Evolutionary conservation across 345 rosid genomes (phyloP).

Genomic region (Lumnitzera littorea): DNA sequence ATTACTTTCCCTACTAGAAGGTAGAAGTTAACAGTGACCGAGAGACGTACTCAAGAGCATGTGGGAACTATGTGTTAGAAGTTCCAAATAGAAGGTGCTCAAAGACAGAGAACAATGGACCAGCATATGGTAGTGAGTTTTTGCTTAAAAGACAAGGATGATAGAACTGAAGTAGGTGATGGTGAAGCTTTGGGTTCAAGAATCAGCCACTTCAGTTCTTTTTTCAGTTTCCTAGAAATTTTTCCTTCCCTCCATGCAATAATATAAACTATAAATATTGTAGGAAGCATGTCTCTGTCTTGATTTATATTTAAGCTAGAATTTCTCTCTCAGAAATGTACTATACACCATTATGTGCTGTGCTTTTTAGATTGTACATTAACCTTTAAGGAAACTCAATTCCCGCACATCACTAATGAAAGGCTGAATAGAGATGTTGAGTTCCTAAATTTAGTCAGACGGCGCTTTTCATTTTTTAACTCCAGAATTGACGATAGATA

Average conservation of each 20-base stretch:
- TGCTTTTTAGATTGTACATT: too few species aligned
- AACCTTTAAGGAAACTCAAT: too few species aligned
- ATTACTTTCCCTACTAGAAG: conserved; percentile 10
- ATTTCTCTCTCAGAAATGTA: conserved; percentile 5
- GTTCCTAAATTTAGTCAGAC: too few species aligned
- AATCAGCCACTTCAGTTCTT: conserved; percentile 11
- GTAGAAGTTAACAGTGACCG: conserved; percentile 12
- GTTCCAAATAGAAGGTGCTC: conserved; percentile 6
- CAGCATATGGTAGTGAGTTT: conserved; percentile 33
- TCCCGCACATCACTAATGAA: too few species aligned
- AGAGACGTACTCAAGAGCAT: conserved; percentile 8
- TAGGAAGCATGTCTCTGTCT: conserved; percentile 9
- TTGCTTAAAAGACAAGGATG: conserved; percentile 74
- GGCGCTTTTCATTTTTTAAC: too few species aligned
- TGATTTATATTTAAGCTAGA: conserved; percentile 5
- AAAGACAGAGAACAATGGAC: conserved; percentile 10
- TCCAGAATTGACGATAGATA: too few species aligned
- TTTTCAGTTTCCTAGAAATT: conserved; percentile 6
- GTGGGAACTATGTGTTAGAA: neutral
- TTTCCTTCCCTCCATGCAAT: too few species aligned
- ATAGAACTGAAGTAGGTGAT: conserved; percentile 45
- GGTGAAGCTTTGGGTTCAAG: conserved; percentile 71
- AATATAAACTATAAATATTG: neutral
- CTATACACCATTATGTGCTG: too few species aligned
- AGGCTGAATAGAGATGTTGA: too few species aligned